Percentiles rank a stretch among this genome's conserved stretches.
These are phyloP conservation scores for Cyclostephanos tholiformis DNA, from an alignment of 108 stramenopile genomes.

Conservation along the genomic window DNA sequence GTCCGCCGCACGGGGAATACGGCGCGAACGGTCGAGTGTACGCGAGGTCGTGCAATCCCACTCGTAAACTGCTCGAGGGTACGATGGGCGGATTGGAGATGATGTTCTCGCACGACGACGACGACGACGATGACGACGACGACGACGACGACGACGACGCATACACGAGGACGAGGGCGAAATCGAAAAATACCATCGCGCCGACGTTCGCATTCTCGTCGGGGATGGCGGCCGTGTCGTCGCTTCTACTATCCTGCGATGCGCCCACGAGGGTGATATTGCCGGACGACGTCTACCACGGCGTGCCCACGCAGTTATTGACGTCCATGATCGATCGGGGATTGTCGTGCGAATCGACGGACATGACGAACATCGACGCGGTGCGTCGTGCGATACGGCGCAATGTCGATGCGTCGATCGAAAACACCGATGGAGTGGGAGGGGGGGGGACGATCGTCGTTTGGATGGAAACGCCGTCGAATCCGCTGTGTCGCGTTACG, in stretches of 20 bases:
- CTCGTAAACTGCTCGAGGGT: slow-evolving; percentile 66
- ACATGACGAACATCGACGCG: slow-evolving; percentile 55
- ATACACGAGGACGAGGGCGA: too few species aligned
- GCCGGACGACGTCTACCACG: slow-evolving; percentile 82
- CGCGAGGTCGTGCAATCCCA: slow-evolving; percentile 81
- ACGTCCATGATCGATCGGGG: slow-evolving; percentile 61
- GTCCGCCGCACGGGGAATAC: slow-evolving; percentile 74
- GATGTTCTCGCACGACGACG: neutral
- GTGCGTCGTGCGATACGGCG: slow-evolving; percentile 25
- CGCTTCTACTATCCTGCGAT: slow-evolving; percentile 71
- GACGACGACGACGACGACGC: too few species aligned
- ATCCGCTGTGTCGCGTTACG: slow-evolving; percentile 79
- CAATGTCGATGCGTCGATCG: slow-evolving; percentile 14
- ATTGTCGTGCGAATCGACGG: slow-evolving; percentile 47
- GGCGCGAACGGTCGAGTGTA: slow-evolving; percentile 61
- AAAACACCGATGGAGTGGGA: neutral
- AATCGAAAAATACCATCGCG: slow-evolving; percentile 7
- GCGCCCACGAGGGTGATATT: slow-evolving; percentile 66
- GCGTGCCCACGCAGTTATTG: slow-evolving; percentile 69
- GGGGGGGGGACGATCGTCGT: slow-evolving; percentile 58
- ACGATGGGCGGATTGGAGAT: slow-evolving; percentile 63
- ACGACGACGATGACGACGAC: neutral
- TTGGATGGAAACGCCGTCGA: slow-evolving; percentile 94
- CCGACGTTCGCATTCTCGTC: slow-evolving; percentile 80
- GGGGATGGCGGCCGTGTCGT: slow-evolving; percentile 85